Evolutionary conservation across 768 basidiomycete species (phyloP).

Genomic region (Tulasnella sp.): DNA sequence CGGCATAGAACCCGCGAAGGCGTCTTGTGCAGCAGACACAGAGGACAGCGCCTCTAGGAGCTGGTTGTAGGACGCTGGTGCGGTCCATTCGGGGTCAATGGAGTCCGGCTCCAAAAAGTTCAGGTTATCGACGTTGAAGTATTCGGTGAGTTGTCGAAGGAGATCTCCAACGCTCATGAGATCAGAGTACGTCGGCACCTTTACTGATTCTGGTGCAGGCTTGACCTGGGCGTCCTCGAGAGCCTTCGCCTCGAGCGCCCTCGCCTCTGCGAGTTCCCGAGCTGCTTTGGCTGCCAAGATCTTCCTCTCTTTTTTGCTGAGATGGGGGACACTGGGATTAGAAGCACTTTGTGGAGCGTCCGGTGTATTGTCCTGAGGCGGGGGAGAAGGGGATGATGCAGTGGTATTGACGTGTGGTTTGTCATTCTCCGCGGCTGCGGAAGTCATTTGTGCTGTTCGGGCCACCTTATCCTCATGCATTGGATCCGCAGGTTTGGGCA

Average conservation of each 20-base stretch:
- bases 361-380: no score
- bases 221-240: conserved; percentile 25
- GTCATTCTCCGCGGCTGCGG: no score
- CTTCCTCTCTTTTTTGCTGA: conserved; percentile 35
- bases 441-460: no score
- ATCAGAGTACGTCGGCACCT: conserved; percentile 22
- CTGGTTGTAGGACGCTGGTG: conserved; percentile 75
- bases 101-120: conserved; percentile 63
- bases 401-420: no score
- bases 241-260: conserved; percentile 22
- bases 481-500: no score
- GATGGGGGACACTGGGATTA: background rate
- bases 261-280: conserved; percentile 21
- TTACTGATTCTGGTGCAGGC: conserved; percentile 20
- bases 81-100: conserved; percentile 61
- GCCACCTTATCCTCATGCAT: no score
- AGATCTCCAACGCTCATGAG: conserved; percentile 46
- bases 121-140: conserved; percentile 54
- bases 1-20: conserved; percentile 71
- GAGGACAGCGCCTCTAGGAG: conserved; percentile 78
- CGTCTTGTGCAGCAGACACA: conserved; percentile 62
- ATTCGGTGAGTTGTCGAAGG: conserved; percentile 53
- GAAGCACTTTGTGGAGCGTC: no score
- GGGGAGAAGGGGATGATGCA: no score
- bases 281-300: conserved; percentile 25